phyloP scores from a whole-genome alignment of 805 yeast genomes.

The Candida awuae region DNA sequence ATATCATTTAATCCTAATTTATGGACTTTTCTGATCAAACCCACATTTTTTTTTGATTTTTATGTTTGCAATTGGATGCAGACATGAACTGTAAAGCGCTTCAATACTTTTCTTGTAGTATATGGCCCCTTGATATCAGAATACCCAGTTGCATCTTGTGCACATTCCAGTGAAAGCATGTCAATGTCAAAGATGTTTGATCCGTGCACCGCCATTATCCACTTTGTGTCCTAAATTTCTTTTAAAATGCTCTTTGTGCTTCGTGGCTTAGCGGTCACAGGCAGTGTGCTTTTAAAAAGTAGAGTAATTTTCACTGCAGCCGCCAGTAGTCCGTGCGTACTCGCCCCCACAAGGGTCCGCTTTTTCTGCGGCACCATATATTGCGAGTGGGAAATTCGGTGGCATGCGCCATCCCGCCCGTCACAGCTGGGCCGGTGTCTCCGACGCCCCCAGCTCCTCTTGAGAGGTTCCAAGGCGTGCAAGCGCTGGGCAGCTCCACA shows the following conservation, averaged over 20 bases:
- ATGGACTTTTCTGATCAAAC: too few species aligned
- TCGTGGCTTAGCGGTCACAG: slow-evolving; percentile 13
- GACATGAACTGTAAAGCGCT: too few species aligned
- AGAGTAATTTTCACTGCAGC: slow-evolving; percentile 5
- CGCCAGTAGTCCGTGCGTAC: slow-evolving; percentile 29
- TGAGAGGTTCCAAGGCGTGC: slow-evolving; percentile 33
- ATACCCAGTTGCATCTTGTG: too few species aligned
- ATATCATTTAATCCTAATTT: too few species aligned
- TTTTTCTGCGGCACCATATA: slow-evolving; percentile 4
- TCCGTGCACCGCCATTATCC: too few species aligned
- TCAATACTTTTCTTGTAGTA: too few species aligned
- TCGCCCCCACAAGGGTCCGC: slow-evolving; percentile 26
- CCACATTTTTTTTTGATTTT: too few species aligned
- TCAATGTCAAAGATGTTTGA: not conserved
- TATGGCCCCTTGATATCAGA: too few species aligned
- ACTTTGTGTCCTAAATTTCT: too few species aligned
- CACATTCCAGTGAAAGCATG: too few species aligned
- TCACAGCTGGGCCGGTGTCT: slow-evolving; percentile 17
- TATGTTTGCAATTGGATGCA: too few species aligned
- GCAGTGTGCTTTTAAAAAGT: not conserved
- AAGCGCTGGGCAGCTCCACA: slow-evolving; percentile 34
- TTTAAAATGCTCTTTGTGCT: not conserved
- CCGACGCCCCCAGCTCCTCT: slow-evolving; percentile 24
- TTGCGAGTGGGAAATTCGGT: slow-evolving; percentile 38
- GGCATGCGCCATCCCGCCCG: slow-evolving; percentile 25